Evolutionary conservation across 1,284 basidiomycete species (phyloP).

Genomic region (Cystobasidium slooffiae): DNA sequence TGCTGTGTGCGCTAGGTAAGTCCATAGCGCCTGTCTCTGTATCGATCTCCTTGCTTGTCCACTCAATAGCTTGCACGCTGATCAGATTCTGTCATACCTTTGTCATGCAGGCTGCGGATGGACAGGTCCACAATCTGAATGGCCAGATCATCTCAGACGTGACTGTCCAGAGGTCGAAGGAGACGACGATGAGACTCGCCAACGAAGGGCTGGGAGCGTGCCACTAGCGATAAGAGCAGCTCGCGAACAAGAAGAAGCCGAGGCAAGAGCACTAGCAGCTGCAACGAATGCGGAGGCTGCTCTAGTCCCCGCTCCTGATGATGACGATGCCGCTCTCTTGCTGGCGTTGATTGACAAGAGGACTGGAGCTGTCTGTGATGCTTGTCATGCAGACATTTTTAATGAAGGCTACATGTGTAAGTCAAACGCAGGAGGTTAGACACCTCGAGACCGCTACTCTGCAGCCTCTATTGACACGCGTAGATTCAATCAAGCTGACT

Average conservation of each 20-base stretch:
- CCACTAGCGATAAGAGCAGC: constrained; percentile 6
- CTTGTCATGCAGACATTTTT: constrained; percentile 4
- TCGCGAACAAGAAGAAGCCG: not conserved
- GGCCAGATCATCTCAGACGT: constrained; percentile 8
- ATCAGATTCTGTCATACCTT: not conserved
- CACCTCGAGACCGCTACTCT: not conserved
- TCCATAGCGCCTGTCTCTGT: not conserved
- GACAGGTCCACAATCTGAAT: constrained; percentile 1
- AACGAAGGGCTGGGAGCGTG: not conserved
- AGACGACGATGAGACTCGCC: not conserved
- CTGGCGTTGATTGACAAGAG: not conserved
- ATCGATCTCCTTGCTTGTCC: not conserved
- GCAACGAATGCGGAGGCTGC: not conserved
- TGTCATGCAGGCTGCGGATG: constrained; percentile 15
- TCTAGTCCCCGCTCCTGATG: not conserved
- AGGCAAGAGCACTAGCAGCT: not conserved
- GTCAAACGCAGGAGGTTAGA: not conserved
- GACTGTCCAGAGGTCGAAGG: constrained; percentile 28
- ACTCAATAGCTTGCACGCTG: not conserved
- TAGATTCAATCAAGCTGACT: not conserved
- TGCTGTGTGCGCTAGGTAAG: constrained; percentile 17
- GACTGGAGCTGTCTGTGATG: not conserved
- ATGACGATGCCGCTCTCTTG: not conserved
- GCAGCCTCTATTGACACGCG: not conserved
- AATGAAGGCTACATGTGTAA: constrained; percentile 5